Evolutionary conservation across 805 yeast genomes (phyloP).

Genomic region (Scheffersomyces stipitis): DNA sequence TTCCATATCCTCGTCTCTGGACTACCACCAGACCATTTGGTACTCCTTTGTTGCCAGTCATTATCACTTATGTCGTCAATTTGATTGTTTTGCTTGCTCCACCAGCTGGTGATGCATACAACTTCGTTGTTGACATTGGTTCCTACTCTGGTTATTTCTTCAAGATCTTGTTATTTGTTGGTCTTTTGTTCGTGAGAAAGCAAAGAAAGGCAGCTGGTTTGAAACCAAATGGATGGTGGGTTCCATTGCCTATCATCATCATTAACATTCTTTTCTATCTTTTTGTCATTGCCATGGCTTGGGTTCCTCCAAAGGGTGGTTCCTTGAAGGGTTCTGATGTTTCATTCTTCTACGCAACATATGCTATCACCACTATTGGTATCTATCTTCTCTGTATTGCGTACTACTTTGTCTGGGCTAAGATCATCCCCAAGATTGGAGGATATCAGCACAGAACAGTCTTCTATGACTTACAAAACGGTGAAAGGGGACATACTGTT

Average conservation of each 20-base stretch:
- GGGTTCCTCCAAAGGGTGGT: slow-evolving; percentile 41
- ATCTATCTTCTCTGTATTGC: slow-evolving; percentile 27
- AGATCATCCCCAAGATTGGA: slow-evolving; percentile 31
- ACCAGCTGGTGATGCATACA: slow-evolving; percentile 36
- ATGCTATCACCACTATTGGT: slow-evolving; percentile 39
- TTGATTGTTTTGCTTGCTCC: slow-evolving; percentile 29
- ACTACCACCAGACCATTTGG: slow-evolving; percentile 31
- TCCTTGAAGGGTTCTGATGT: slow-evolving; percentile 42
- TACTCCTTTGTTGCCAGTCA: slow-evolving; percentile 26
- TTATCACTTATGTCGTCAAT: slow-evolving; percentile 25
- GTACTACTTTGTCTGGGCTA: slow-evolving; percentile 39
- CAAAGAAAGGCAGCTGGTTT: slow-evolving; percentile 30
- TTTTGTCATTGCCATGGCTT: slow-evolving; percentile 42
- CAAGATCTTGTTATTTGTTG: slow-evolving; percentile 25
- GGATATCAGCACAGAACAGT: slow-evolving; percentile 31
- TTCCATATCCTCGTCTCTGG: slow-evolving; percentile 29
- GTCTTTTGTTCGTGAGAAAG: slow-evolving; percentile 25
- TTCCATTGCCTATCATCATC: slow-evolving; percentile 32
- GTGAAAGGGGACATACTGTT: slow-evolving; percentile 41
- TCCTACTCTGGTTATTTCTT: slow-evolving; percentile 29
- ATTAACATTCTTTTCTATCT: slow-evolving; percentile 31
- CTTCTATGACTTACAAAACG: slow-evolving; percentile 31
- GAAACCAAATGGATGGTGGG: slow-evolving; percentile 30
- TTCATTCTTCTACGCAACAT: slow-evolving; percentile 42
- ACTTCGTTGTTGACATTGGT: slow-evolving; percentile 31